phyloP scores from a whole-genome alignment of 352 stramenopile genomes.

The Globisporangium heterothallicum region DNA sequence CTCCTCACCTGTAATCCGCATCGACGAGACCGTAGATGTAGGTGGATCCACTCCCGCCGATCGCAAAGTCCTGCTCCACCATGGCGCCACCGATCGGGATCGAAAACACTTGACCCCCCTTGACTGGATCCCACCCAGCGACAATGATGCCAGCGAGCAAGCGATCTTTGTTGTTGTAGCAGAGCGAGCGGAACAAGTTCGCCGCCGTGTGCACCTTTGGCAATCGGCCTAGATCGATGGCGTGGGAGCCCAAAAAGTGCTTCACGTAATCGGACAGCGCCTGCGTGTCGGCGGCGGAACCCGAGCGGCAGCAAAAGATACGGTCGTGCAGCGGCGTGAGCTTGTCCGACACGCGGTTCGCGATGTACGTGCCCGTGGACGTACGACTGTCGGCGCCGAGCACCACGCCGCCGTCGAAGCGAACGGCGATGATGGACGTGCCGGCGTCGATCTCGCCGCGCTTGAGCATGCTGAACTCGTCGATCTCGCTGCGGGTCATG shows the following conservation, averaged over 20 bases:
- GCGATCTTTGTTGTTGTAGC: conserved; percentile 99
- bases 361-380: conserved; percentile 95
- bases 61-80: conserved; percentile 96
- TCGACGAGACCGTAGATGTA: conserved; percentile 98
- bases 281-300: conserved; percentile 97
- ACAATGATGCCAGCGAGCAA: conserved; percentile 96
- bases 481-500: conserved; percentile 24
- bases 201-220: conserved; percentile 97
- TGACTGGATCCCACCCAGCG: conserved; percentile 95
- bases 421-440: conserved; percentile 98
- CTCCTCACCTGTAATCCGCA: conserved; percentile 87
- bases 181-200: conserved; percentile 95
- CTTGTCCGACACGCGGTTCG: conserved; percentile 98
- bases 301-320: conserved; percentile 97
- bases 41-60: conserved; percentile 95
- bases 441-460: conserved; percentile 91
- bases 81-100: conserved; percentile 94
- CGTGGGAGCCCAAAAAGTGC: conserved; percentile 76
- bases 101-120: conserved; percentile 94
- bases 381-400: conserved; percentile 94
- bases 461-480: conserved; percentile 74
- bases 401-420: conserved; percentile 95
- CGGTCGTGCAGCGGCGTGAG: conserved; percentile 95
- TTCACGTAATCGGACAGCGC: conserved; percentile 79
- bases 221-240: conserved; percentile 79